Evolutionary conservation across 345 rosid species (phyloP).

Genomic region (Salix exigua): DNA sequence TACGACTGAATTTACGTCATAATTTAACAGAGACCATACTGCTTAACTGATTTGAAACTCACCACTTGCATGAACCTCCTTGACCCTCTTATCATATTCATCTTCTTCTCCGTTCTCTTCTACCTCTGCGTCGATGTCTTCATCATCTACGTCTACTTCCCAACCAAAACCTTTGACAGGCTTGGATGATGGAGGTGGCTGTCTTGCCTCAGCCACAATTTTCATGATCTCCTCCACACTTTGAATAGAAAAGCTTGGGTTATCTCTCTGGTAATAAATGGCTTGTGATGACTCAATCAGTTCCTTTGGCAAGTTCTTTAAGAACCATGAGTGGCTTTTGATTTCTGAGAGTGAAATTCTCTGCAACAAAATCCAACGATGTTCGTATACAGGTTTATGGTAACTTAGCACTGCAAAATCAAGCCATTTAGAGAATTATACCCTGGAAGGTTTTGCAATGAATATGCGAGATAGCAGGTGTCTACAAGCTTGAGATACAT

Average conservation of each 20-base stretch:
- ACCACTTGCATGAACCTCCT: slow-evolving; percentile 83
- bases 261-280: slow-evolving; percentile 64
- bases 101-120: slow-evolving; percentile 72
- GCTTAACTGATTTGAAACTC: slow-evolving; percentile 51
- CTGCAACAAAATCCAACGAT: not conserved
- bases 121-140: slow-evolving; percentile 47
- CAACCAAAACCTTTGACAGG: slow-evolving; percentile 62
- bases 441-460: slow-evolving; percentile 67
- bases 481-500: slow-evolving; percentile 72
- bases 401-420: not conserved
- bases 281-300: slow-evolving; percentile 75
- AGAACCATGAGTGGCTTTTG: slow-evolving; percentile 76
- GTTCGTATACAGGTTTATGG: not conserved
- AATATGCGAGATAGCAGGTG: slow-evolving; percentile 80
- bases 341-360: slow-evolving; percentile 27
- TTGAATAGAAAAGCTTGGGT: slow-evolving; percentile 68
- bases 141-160: slow-evolving; percentile 54
- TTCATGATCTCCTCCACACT: slow-evolving; percentile 84
- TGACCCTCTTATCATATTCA: slow-evolving; percentile 85
- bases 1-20: not conserved
- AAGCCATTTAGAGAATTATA: slow-evolving; percentile 21
- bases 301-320: slow-evolving; percentile 90
- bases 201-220: slow-evolving; percentile 87
- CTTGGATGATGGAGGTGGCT: slow-evolving; percentile 48
- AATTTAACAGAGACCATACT: not conserved